Evolutionary conservation across 805 yeast genomes (phyloP), one percentile per base, ranked within the genome.

Genomic region (Dipodascus albidus): DNA sequence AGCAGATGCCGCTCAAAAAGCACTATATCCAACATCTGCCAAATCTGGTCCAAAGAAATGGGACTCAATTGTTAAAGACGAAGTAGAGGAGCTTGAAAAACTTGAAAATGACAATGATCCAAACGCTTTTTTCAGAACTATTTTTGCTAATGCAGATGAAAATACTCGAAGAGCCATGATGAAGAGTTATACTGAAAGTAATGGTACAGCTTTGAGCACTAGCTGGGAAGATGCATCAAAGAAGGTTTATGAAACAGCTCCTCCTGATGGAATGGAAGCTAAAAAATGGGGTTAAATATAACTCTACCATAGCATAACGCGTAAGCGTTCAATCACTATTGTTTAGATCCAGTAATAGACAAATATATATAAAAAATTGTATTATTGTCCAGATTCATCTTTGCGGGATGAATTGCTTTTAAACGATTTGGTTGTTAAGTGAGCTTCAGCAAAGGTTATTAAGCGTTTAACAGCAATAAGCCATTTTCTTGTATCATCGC

Each of bases 161-260:
- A 96, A 93, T 62, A 83, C 95, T 0, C 74, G 74, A 59, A 74
- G 95, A 51, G 99, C 99, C 1, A 93, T 93, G 98, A 85, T 87
- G 95, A 93, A 93, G 70, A 87, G 96, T 52, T 93, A 79, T 62
- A 74, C 80, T n/a, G 96, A 93, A 68, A 86, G 96, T 60, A 85
- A 86, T 61, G 99, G 99, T 20, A 93, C 99, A 0, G 80, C 95
- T 1, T 72, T 93, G 55, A 87, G 95, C 49, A 93, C 99, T 2
- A 86, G 87, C 64, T 93, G 99, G 99, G 77, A 71, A 9, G 96
- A 88, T 55, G 98, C 95, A 1, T 73, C 79, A 41, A 73, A 77
- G 53, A 80, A 79, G 55, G 74, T 67, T 20, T 85, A 84, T 48
- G 85, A 82, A 61, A 76, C 83, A 1, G 68, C 75, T 22, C 89